phyloP scores from a whole-genome alignment of 352 stramenopile genomes.

The Phytophthora pistaciae region DNA sequence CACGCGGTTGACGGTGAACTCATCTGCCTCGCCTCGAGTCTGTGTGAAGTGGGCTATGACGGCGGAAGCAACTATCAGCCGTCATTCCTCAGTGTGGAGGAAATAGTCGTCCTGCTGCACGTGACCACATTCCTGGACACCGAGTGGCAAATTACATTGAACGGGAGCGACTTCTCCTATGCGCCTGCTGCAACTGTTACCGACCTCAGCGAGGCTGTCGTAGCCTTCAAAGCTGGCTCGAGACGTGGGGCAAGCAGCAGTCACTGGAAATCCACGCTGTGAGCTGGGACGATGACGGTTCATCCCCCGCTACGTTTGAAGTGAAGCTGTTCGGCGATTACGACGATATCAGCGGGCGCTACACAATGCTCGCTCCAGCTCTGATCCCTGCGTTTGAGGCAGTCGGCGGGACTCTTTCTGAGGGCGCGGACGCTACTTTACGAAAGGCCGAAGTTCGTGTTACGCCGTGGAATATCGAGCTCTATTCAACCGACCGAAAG shows the following conservation, averaged over 20 bases:
- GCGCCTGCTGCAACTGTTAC: background rate
- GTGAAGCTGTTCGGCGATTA: conserved; percentile 14
- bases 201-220: background rate
- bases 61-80: background rate
- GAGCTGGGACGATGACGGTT: conserved; percentile 1
- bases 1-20: conserved; percentile 2
- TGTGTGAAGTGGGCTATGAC: conserved; percentile 10
- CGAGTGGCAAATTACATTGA: conserved; percentile 16
- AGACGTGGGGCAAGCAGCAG: background rate
- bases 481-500: background rate
- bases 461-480: conserved; percentile 2
- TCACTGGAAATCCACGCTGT: background rate
- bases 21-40: background rate
- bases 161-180: conserved; percentile 1
- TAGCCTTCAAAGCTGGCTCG: conserved; percentile 12
- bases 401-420: background rate
- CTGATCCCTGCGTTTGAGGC: conserved; percentile 8
- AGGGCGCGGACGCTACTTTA: background rate
- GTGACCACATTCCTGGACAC: conserved; percentile 13
- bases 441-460: background rate
- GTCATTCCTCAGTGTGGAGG: conserved; percentile 3
- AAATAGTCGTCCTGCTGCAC: conserved; percentile 4
- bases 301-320: background rate
- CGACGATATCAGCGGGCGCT: conserved; percentile 5
- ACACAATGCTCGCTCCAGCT: conserved; percentile 6